phyloP scores from a whole-genome alignment of 345 rosid genomes.

The Brassica rapa region DNA sequence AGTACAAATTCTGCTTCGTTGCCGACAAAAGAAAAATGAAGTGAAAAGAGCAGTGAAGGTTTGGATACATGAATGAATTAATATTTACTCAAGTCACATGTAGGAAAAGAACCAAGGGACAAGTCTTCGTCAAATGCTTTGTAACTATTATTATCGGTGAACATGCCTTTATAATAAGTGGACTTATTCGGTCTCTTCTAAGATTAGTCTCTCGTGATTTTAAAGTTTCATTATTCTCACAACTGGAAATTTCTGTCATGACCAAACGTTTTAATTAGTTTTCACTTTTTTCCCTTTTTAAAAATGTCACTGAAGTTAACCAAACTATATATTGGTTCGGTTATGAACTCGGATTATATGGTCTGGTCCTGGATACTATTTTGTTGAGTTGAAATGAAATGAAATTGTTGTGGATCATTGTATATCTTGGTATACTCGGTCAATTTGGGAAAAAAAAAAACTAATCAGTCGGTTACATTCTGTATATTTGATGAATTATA shows the following conservation, averaged over 20 bases:
- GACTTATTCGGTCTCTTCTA: neutral
- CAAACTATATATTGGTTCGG: neutral
- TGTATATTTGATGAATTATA: no score
- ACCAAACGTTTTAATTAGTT: neutral
- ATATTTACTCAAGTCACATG: constrained; percentile 20
- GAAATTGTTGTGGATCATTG: neutral
- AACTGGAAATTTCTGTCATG: neutral
- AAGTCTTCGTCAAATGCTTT: constrained; percentile 20
- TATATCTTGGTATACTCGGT: neutral
- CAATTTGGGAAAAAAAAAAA: neutral
- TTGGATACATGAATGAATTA: constrained; percentile 13
- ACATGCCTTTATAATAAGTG: neutral
- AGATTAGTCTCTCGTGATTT: neutral
- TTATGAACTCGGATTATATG: neutral
- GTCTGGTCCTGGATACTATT: neutral
- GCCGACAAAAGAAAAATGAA: neutral
- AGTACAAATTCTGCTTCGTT: constrained; percentile 13
- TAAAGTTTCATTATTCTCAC: neutral
- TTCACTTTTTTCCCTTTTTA: no score
- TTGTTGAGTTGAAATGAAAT: neutral
- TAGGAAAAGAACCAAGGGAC: constrained; percentile 15
- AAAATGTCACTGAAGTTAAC: neutral
- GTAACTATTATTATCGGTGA: constrained; percentile 30
- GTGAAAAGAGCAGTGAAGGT: constrained; percentile 7
- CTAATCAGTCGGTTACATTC: no score